Percentiles rank a stretch among this genome's conserved stretches.
These are phyloP conservation scores for Colletotrichum liaoningense DNA, from an alignment of 2,329 filamentous ascomycete genomes.

Conservation along the genomic window DNA sequence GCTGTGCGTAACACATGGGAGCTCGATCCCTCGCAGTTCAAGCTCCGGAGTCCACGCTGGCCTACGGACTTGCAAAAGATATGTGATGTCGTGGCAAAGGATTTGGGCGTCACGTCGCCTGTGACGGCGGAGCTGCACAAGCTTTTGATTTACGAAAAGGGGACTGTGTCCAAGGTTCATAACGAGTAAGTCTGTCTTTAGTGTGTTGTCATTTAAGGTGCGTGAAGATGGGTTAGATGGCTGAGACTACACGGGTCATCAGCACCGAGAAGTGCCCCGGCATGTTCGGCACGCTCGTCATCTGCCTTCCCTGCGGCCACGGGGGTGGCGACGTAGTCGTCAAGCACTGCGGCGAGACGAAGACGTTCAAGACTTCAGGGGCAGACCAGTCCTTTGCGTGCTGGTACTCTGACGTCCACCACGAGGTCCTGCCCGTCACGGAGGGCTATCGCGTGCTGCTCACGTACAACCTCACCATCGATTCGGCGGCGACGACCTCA, in stretches of 20 bases:
- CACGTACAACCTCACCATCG: conserved; percentile 60
- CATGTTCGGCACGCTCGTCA: conserved; percentile 62
- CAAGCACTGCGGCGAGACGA: conserved; percentile 48
- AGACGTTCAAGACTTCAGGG: conserved; percentile 45
- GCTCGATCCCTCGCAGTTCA: conserved; percentile 51
- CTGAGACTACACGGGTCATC: neutral
- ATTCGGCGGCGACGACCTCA: neutral
- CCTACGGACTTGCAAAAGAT: conserved; percentile 39
- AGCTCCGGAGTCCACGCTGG: conserved; percentile 50
- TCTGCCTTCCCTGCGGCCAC: conserved; percentile 60
- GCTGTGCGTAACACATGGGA: conserved; percentile 56
- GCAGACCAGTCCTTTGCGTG: conserved; percentile 38
- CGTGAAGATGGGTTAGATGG: neutral
- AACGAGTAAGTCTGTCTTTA: conserved; percentile 46
- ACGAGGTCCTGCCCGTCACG: conserved; percentile 60
- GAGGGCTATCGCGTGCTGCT: conserved; percentile 62
- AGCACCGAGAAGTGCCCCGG: conserved; percentile 57
- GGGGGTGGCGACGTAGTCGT: conserved; percentile 56
- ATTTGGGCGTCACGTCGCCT: conserved; percentile 46
- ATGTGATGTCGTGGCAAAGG: conserved; percentile 38
- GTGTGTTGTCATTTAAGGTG: neutral
- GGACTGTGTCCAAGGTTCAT: conserved; percentile 60
- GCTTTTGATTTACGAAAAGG: conserved; percentile 61
- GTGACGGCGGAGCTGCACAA: conserved; percentile 55
- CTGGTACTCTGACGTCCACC: conserved; percentile 64